Evolutionary conservation across 208 protist species (phyloP).

Genomic region (Crithidia sp.): DNA sequence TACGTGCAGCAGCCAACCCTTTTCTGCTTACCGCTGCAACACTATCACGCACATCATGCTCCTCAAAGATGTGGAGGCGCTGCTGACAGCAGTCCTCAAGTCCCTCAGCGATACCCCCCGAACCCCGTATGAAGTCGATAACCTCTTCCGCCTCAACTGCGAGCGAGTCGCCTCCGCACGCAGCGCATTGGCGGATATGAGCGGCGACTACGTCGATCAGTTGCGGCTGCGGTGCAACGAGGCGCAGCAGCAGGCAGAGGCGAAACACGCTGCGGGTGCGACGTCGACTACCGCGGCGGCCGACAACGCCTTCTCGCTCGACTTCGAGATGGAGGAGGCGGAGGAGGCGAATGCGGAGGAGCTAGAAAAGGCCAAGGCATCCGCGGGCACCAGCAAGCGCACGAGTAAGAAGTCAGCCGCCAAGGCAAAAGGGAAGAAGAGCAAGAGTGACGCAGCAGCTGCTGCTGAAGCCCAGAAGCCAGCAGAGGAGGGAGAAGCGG

Average conservation of each 20-base stretch:
- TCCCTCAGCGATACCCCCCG: conserved; percentile 56
- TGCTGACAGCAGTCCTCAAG: conserved; percentile 43
- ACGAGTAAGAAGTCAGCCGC: conserved; percentile 14
- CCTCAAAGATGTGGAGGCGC: conserved; percentile 43
- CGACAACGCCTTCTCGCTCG: conserved; percentile 44
- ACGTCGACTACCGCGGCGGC: neutral
- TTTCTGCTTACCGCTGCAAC: neutral
- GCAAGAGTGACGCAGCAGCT: conserved; percentile 6
- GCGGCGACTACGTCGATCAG: conserved; percentile 56
- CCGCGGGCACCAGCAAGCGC: conserved; percentile 3
- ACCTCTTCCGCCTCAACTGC: conserved; percentile 41
- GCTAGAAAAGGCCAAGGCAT: conserved; percentile 36
- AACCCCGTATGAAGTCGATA: conserved; percentile 70
- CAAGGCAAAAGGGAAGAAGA: conserved; percentile 31
- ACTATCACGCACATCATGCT: conserved; percentile 14
- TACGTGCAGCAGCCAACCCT: neutral
- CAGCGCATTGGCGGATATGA: conserved; percentile 40
- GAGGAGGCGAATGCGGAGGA: conserved; percentile 36
- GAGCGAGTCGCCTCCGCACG: conserved; percentile 47
- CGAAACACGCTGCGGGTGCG: conserved; percentile 14
- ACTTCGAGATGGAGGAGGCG: conserved; percentile 51
- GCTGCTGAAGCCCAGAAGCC: no score
- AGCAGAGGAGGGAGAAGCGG: no score
- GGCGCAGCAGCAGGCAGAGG: conserved; percentile 33
- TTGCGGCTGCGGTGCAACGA: conserved; percentile 35